These are phyloP conservation scores for Silene noctiflora DNA, from an alignment of 179 eudicot species.

Conservation along the genomic window DNA sequence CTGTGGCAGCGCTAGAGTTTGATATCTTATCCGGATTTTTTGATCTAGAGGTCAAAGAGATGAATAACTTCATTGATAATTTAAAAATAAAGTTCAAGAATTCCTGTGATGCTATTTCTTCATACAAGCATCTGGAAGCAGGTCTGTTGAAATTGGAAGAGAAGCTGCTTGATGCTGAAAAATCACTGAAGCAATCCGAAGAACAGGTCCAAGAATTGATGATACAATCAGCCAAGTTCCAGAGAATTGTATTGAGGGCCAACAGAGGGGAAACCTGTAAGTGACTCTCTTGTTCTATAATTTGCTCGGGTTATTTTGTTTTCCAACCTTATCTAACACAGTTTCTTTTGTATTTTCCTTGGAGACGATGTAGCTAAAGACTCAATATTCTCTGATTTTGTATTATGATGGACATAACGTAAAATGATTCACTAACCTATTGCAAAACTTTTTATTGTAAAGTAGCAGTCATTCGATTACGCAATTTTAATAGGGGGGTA, in stretches of 20 bases:
- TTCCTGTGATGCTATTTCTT: conserved; percentile 41
- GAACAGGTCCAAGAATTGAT: conserved; percentile 68
- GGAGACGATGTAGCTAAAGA: not conserved
- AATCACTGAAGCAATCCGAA: conserved; percentile 59
- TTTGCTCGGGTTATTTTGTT: not conserved
- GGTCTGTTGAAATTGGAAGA: conserved; percentile 43
- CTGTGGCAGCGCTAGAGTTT: conserved; percentile 59
- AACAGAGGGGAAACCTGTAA: conserved; percentile 50
- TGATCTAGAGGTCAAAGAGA: conserved; percentile 65
- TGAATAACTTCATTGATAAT: conserved; percentile 40
- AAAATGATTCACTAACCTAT: too few relatives aligned
- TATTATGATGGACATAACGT: too few relatives aligned
- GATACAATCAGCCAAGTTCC: conserved; percentile 60
- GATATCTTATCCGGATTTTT: conserved; percentile 62
- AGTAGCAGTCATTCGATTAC: too few relatives aligned
- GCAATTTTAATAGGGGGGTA: too few relatives aligned
- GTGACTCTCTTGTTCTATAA: conserved; percentile 14
- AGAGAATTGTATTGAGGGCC: conserved; percentile 40
- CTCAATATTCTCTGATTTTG: too few relatives aligned
- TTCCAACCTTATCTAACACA: not conserved
- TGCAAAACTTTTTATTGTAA: too few relatives aligned
- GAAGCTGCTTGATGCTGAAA: conserved; percentile 54
- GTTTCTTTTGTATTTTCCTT: not conserved
- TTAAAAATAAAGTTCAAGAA: conserved; percentile 45
- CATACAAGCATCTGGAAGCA: conserved; percentile 40